Conservation (phyloP, 305 asterid species). For the Fraxinus nigra region DNA sequence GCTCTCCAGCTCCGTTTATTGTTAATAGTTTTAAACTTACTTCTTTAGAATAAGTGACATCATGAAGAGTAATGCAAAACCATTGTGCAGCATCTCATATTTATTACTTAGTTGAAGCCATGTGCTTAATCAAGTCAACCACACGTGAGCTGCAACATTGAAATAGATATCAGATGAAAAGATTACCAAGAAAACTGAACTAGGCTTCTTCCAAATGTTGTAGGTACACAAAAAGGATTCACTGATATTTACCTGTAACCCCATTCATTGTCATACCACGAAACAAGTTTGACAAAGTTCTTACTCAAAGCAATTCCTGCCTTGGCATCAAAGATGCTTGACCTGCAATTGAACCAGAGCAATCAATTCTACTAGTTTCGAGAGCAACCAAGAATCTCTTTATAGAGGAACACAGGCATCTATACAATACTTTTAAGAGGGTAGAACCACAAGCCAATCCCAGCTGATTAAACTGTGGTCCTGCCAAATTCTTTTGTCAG, state of each 20-base stretch:
- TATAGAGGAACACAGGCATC: background rate
- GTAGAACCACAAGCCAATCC: background rate
- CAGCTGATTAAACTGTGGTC: background rate
- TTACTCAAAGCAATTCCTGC: slow-evolving; percentile 75
- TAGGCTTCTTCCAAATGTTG: background rate
- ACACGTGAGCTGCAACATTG: slow-evolving; percentile 56
- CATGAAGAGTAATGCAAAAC: background rate
- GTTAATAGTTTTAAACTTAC: slow-evolving; percentile 1
- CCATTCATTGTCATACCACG: slow-evolving; percentile 89
- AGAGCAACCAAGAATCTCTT: background rate
- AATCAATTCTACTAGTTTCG: background rate
- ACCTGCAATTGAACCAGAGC: slow-evolving; percentile 36
- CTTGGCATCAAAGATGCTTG: slow-evolving; percentile 76
- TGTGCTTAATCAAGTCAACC: slow-evolving; percentile 59
- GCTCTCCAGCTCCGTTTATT: slow-evolving; percentile 18
- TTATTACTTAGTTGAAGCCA: slow-evolving; percentile 41
- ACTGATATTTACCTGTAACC: slow-evolving; percentile 48
- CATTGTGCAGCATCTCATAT: background rate
- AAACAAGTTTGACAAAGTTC: slow-evolving; percentile 55
- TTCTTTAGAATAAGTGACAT: background rate
- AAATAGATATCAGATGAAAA: slow-evolving; percentile 18
- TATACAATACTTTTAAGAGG: background rate
- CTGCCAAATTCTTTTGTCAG: background rate
- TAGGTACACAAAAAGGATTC: background rate
- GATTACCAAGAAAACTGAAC: background rate